Evolutionary conservation across 768 basidiomycete species (phyloP).

Genomic region (Grammothele lineata): DNA sequence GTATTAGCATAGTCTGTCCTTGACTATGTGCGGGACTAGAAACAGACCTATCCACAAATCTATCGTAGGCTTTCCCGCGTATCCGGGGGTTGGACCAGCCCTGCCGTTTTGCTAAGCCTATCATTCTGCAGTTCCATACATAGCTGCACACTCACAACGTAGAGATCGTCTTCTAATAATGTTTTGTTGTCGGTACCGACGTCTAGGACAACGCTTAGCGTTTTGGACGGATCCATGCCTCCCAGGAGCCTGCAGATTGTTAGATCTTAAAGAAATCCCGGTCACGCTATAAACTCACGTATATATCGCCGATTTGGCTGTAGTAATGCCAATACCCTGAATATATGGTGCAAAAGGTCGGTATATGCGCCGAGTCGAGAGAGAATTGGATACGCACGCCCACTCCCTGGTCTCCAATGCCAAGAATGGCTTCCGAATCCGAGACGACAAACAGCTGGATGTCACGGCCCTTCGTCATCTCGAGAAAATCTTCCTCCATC

Average conservation of each 20-base stretch:
- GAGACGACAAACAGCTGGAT: slow-evolving; percentile 82
- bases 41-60: slow-evolving; percentile 68
- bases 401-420: slow-evolving; percentile 74
- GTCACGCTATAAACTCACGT: too few relatives aligned
- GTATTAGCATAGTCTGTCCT: not conserved
- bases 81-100: slow-evolving; percentile 72
- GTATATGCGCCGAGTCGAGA: too few relatives aligned
- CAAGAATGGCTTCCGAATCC: slow-evolving; percentile 83
- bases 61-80: slow-evolving; percentile 69
- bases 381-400: slow-evolving; percentile 39
- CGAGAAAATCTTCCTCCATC: slow-evolving; percentile 77
- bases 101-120: too few relatives aligned
- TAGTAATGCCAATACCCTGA: slow-evolving; percentile 53
- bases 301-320: slow-evolving; percentile 77
- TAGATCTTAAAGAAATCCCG: too few relatives aligned
- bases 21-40: not conserved
- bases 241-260: slow-evolving; percentile 49
- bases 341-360: not conserved
- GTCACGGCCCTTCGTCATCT: slow-evolving; percentile 53
- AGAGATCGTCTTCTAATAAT: slow-evolving; percentile 58
- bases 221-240: slow-evolving; percentile 58
- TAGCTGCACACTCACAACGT: slow-evolving; percentile 52
- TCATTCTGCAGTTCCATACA: too few relatives aligned
- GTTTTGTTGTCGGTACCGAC: slow-evolving; percentile 73
- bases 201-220: slow-evolving; percentile 61